Conservation (phyloP, 805 yeast genomes). For the Candida ovalis region DNA sequence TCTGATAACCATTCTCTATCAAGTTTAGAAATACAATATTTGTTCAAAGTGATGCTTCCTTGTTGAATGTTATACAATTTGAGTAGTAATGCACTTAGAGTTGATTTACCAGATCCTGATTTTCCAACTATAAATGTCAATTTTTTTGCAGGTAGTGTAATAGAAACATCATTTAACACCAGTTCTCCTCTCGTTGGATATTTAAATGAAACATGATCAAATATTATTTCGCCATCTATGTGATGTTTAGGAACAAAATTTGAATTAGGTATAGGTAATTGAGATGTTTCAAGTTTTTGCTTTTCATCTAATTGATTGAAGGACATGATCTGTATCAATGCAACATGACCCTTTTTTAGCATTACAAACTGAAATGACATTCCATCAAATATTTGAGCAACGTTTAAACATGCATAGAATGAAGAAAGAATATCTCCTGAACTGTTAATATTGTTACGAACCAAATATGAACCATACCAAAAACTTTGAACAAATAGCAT, state of each 20-base stretch:
- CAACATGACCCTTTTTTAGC: conserved; percentile 70
- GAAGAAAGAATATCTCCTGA: conserved; percentile 75
- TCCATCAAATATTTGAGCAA: conserved; percentile 58
- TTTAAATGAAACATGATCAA: conserved; percentile 54
- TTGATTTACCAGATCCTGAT: conserved; percentile 94
- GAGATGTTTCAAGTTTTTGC: not conserved
- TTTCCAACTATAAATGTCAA: conserved; percentile 72
- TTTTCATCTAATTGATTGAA: conserved; percentile 15
- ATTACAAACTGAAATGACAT: conserved; percentile 54
- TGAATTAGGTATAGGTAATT: not conserved
- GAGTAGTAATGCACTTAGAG: conserved; percentile 61
- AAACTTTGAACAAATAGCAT: conserved; percentile 87
- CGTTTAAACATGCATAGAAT: conserved; percentile 72
- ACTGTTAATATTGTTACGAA: conserved; percentile 43
- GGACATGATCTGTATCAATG: conserved; percentile 48
- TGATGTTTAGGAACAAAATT: conserved; percentile 21
- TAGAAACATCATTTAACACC: conserved; percentile 45
- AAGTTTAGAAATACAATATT: conserved; percentile 39
- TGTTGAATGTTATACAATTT: conserved; percentile 50
- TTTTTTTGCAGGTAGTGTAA: conserved; percentile 42
- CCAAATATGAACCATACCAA: conserved; percentile 81
- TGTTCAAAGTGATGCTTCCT: conserved; percentile 64
- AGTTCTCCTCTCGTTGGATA: conserved; percentile 55
- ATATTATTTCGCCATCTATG: conserved; percentile 46
- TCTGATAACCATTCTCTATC: conserved; percentile 50